phyloP scores from a whole-genome alignment of 768 basidiomycete species.

The Nidularia pulvinata region DNA sequence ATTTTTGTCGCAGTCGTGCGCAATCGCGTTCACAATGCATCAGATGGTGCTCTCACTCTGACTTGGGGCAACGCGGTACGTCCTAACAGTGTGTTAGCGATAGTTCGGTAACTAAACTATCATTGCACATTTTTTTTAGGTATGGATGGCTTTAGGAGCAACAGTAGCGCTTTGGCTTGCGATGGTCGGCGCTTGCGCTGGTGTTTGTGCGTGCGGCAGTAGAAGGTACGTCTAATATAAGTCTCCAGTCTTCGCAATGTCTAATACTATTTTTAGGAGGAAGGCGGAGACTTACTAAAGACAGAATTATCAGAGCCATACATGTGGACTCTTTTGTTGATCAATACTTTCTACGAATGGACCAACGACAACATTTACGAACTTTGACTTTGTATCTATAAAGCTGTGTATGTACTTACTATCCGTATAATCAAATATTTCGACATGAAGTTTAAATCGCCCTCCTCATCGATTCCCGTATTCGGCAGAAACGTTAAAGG shows the following conservation, averaged over 20 bases:
- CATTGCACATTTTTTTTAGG: conserved; percentile 17
- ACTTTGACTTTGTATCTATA: too few relatives aligned
- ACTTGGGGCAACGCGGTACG: conserved; percentile 50
- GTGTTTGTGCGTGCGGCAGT: conserved; percentile 23
- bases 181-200: conserved; percentile 30
- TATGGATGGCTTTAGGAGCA: conserved; percentile 57
- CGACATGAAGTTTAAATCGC: too few relatives aligned
- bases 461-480: too few relatives aligned
- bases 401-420: too few relatives aligned
- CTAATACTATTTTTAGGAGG: background rate
- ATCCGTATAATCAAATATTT: too few relatives aligned
- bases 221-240: conserved; percentile 4
- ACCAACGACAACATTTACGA: too few relatives aligned
- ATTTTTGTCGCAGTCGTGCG: conserved; percentile 45
- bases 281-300: background rate
- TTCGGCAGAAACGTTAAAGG: too few relatives aligned
- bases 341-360: background rate
- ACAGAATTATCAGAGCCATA: background rate
- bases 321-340: background rate
- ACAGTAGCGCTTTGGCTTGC: conserved; percentile 47
- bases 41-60: conserved; percentile 37
- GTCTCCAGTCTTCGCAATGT: too few relatives aligned
- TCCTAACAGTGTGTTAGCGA: conserved; percentile 4
- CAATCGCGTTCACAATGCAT: conserved; percentile 35
- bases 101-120: background rate